A percentile compares a stretch with the other conserved stretches of the same genome.
Conservation (phyloP, 495 filamentous ascomycete genomes). For the Tuber melanosporum region DNA sequence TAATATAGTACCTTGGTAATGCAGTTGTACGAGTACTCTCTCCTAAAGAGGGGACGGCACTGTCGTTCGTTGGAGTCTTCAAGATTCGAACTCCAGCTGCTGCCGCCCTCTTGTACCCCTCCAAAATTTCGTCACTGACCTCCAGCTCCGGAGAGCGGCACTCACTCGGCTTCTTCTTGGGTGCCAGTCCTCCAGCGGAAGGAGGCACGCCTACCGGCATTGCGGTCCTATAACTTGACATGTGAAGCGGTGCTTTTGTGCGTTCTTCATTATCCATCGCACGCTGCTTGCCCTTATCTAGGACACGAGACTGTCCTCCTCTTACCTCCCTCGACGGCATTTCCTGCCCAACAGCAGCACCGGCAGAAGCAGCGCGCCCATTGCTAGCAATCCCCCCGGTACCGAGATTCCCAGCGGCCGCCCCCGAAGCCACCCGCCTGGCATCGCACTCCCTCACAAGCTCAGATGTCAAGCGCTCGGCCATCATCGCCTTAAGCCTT, state of each 20-base stretch:
- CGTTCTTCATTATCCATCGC: neutral
- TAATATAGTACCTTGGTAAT: neutral
- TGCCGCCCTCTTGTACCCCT: neutral
- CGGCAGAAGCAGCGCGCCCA: neutral
- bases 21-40: neutral
- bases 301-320: neutral
- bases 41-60: neutral
- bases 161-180: neutral
- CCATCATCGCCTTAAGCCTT: slow-evolving; percentile 26
- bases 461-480: slow-evolving; percentile 19
- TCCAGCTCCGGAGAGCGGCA: neutral
- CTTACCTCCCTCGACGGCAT: neutral
- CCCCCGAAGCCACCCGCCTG: slow-evolving; percentile 7
- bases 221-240: neutral
- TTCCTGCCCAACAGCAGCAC: neutral
- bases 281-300: neutral
- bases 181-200: neutral
- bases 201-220: neutral
- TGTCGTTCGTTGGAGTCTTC: neutral
- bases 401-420: neutral
- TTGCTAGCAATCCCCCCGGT: neutral
- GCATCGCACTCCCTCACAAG: slow-evolving; percentile 27
- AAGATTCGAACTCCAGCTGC: neutral
- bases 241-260: neutral
- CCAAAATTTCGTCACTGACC: neutral